Base-by-base conservation (phyloP, 495 filamentous ascomycete species). In the Bombardia bombarda region DNA sequence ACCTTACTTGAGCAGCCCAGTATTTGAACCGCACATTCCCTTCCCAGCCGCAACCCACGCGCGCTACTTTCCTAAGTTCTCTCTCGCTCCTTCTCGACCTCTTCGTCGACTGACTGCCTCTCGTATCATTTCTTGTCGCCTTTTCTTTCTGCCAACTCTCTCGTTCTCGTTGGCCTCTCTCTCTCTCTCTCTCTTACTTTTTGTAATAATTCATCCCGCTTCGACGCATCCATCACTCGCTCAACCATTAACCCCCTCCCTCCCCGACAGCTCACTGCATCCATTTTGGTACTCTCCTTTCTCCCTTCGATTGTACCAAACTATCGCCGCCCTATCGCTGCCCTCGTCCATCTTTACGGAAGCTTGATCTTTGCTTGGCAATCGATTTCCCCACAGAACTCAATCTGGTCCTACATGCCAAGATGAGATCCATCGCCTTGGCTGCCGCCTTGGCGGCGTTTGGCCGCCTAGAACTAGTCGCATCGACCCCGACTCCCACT, bases 401-500 rank as follows among this genome's bases (percentile, higher is more conserved):
- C 35, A 21, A 46, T 42, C 38, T 28, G 21, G 18, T 28, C 22
- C 23, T 25, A 16, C 7, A 12, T 36, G 47, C 37, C 47, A 46
- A 46, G 39, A 51, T 51, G 49, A 39, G 43, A 40, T 43, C 49
- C 16, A 21, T 34, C 20, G 14, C 26, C 51, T 48, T 72, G 52
- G 57, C 64, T 40, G 55, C 71, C 42, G 75, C 75, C 50, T 53
- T 84, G 57, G 79, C 75, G 50, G 70, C 73, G n/a, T 37, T 59
- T 45, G 66, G 72, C 31, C 22, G 30, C 28, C 17, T 13, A 45
- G 62, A 70, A 33, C 43, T 77, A 42, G 78, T 72, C 30, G 60
- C 67, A 18, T 78, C 79, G 35, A 67, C 68, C 32, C 74, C 79
- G 22, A 78, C 78, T n/a, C 68, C 66, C 25, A 73, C 66, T 8